Percentiles rank a stretch among this genome's conserved stretches.
phyloP scores from a whole-genome alignment of 1,284 basidiomycete species.

The Paramarasmius palmivorus region DNA sequence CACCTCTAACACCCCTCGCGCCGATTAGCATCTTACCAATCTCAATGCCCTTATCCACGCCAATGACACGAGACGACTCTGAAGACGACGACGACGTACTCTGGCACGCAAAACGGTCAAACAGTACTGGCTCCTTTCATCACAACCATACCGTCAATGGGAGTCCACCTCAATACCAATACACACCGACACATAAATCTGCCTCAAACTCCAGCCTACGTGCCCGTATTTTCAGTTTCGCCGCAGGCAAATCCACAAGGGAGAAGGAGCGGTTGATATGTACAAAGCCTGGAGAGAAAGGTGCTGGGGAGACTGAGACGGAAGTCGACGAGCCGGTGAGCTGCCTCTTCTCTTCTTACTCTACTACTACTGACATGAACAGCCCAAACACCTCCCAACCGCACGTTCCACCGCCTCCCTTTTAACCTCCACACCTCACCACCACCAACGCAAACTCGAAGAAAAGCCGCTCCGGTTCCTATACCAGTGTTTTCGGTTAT shows the following conservation, averaged over 20 bases:
- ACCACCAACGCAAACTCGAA: slow-evolving; percentile 42
- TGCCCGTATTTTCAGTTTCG: slow-evolving; percentile 1
- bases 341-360: slow-evolving; percentile 14
- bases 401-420: slow-evolving; percentile 53
- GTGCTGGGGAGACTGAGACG: slow-evolving; percentile 77
- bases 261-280: slow-evolving; percentile 46
- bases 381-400: slow-evolving; percentile 62
- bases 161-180: neutral
- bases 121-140: neutral
- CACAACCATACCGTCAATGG: neutral
- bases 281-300: slow-evolving; percentile 56
- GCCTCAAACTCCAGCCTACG: neutral
- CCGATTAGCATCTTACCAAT: neutral
- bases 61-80: neutral
- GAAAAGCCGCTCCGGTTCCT: slow-evolving; percentile 40
- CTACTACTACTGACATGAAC: slow-evolving; percentile 12
- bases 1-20: neutral
- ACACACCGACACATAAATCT: neutral
- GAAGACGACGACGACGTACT: neutral
- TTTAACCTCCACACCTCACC: slow-evolving; percentile 46
- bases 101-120: slow-evolving; percentile 1
- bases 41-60: neutral
- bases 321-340: slow-evolving; percentile 75
- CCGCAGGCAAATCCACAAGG: slow-evolving; percentile 9
- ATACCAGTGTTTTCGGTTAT: slow-evolving; percentile 52